Base-by-base conservation (phyloP, 352 stramenopile genomes). In the Hyaloperonospora brassicae region DNA sequence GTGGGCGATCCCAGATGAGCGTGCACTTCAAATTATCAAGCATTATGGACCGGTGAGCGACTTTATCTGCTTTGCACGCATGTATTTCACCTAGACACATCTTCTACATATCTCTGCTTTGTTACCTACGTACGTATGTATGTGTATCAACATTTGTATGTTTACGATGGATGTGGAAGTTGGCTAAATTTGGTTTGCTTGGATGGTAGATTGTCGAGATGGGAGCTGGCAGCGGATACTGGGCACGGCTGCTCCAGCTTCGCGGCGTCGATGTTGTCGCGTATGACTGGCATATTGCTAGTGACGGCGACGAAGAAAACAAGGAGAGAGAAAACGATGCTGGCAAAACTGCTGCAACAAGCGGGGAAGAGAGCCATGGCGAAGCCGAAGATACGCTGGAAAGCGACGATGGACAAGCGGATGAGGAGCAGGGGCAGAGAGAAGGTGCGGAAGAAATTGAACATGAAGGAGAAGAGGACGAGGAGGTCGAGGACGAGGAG, bases 1-100 rank as follows among this genome's bases (percentile, higher is more conserved):
- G 38, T 98, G 91, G 93, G 90, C 90, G 22, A 96, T 95, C 42
- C 93, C 93, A 0, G 78, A 96, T 66, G 73, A 89, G 47, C 76
- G 79, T 17, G 81, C 86, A 22, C 63, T 98, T 53, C 76, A 70
- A 4, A 92, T 98, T 62, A 82, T 97, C 63, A 91, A 93, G 61
- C 72, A 95, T 52, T 97, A 96, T 59, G 75, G 70, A 59, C 87
- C 86, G 47, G 82, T 93, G 57, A 48, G 36, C 41, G 17, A 17
- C 17, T 17, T 17, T 17, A 17, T 17, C 17, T 17, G 17, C 17
- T 17, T 17, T 17, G 17, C 17, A 17, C 17, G 17, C 17, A 17
- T 17, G 17, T 17, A 17, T 17, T 17, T 17, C 17, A 17, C 17
- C 17, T 17, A 17, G 17, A 17, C 17, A 17, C 17, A 17, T 17